Conservation (phyloP, 495 filamentous ascomycete genomes). For the Lasiosphaeria ovina region DNA sequence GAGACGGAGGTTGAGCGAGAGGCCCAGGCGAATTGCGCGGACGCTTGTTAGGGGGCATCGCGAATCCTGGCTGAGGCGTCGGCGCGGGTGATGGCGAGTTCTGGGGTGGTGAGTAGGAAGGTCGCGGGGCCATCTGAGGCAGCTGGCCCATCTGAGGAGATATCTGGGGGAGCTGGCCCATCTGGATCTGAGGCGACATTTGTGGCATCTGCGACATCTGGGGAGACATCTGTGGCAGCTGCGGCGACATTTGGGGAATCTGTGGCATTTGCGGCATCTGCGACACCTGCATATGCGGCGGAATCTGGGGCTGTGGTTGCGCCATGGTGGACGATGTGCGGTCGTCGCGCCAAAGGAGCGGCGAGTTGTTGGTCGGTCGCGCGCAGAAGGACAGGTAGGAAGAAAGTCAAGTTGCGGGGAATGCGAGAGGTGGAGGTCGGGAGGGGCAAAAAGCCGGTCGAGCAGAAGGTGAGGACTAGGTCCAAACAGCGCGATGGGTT, state of each 20-base stretch:
- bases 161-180: slow-evolving; percentile 8
- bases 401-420: background rate
- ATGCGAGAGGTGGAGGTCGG: background rate
- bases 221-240: slow-evolving; percentile 12
- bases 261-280: slow-evolving; percentile 46
- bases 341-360: background rate
- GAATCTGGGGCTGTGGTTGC: slow-evolving; percentile 59
- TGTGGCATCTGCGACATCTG: slow-evolving; percentile 15
- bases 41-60: slow-evolving; percentile 62
- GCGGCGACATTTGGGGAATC: slow-evolving; percentile 16
- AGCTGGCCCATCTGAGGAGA: slow-evolving; percentile 16
- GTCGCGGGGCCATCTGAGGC: slow-evolving; percentile 5
- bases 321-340: slow-evolving; percentile 50
- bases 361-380: background rate
- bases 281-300: slow-evolving; percentile 41
- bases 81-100: slow-evolving; percentile 36
- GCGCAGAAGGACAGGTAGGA: background rate
- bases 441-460: background rate
- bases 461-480: background rate
- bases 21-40: slow-evolving; percentile 67
- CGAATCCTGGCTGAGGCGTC: slow-evolving; percentile 23
- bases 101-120: slow-evolving; percentile 33
- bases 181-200: slow-evolving; percentile 8
- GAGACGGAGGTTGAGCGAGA: slow-evolving; percentile 31
- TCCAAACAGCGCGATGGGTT: background rate